phyloP scores from a whole-genome alignment of 148 eudicot genomes.

The Tetragonia tetragonoides region DNA sequence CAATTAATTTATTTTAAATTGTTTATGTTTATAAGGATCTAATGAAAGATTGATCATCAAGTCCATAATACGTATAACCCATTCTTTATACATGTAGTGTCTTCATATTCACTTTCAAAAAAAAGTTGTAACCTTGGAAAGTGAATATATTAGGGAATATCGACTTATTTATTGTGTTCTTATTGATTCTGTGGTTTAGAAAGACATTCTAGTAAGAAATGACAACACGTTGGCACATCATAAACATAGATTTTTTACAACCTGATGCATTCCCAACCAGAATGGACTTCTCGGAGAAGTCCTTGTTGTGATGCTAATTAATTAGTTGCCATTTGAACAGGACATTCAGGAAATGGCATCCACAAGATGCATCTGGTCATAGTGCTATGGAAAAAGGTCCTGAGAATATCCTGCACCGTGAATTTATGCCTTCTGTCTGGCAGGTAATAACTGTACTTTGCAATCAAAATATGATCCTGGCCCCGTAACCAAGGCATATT shows the following conservation, averaged over 20 bases:
- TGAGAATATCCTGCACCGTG: constrained; percentile 45
- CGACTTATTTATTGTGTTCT: background rate
- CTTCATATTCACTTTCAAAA: background rate
- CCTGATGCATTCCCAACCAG: background rate
- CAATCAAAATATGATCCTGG: background rate
- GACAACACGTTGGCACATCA: background rate
- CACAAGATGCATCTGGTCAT: constrained; percentile 33
- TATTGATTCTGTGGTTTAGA: background rate
- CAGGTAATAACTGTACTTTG: constrained; percentile 44
- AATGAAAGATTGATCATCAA: too few species aligned
- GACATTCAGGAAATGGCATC: constrained; percentile 40
- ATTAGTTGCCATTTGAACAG: constrained; percentile 34
- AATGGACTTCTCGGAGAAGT: background rate
- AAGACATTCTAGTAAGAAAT: background rate
- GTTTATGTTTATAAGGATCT: too few species aligned
- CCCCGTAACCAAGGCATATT: background rate
- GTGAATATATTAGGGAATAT: background rate
- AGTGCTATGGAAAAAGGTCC: constrained; percentile 34
- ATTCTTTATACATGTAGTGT: too few species aligned
- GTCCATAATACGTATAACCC: too few species aligned
- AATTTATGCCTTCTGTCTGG: constrained; percentile 88
- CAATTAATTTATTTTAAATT: too few species aligned
- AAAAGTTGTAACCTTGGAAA: background rate
- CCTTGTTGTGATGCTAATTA: background rate
- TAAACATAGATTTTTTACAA: background rate